Evolutionary conservation across 2,329 filamentous ascomycete species (phyloP).

Genomic region (Fusarium temperatum): DNA sequence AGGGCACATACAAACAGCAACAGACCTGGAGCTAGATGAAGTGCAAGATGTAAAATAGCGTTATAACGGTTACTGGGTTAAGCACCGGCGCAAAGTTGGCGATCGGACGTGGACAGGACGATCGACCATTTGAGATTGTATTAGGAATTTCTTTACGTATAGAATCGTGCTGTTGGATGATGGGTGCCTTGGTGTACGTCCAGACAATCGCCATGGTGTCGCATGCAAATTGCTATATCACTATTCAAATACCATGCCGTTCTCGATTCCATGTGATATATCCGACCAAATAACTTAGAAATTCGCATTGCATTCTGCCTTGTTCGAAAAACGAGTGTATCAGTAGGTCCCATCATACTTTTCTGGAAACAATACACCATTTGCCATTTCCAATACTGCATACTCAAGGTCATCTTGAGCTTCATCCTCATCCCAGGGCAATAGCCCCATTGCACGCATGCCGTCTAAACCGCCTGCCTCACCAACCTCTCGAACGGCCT

Average conservation of each 20-base stretch:
- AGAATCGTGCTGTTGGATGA: slow-evolving; percentile 19
- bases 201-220: background rate
- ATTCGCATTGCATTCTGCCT: background rate
- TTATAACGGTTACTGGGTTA: slow-evolving; percentile 14
- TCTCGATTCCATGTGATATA: background rate
- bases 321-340: background rate
- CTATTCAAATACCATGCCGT: background rate
- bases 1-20: slow-evolving; percentile 13
- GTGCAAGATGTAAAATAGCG: slow-evolving; percentile 28
- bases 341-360: slow-evolving; percentile 44
- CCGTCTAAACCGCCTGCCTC: slow-evolving; percentile 53
- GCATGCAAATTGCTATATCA: background rate
- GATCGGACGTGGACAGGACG: slow-evolving; percentile 18
- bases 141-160: slow-evolving; percentile 18
- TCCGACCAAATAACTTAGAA: background rate
- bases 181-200: background rate
- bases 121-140: slow-evolving; percentile 31
- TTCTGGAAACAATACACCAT: slow-evolving; percentile 54
- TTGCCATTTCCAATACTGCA: slow-evolving; percentile 49
- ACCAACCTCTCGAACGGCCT: slow-evolving; percentile 50
- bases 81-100: slow-evolving; percentile 29
- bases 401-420: slow-evolving; percentile 46
- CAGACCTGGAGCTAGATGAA: background rate
- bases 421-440: slow-evolving; percentile 53
- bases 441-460: slow-evolving; percentile 52